Base-by-base conservation (phyloP, 495 filamentous ascomycete species). In the Diplogelasinospora grovesii region DNA sequence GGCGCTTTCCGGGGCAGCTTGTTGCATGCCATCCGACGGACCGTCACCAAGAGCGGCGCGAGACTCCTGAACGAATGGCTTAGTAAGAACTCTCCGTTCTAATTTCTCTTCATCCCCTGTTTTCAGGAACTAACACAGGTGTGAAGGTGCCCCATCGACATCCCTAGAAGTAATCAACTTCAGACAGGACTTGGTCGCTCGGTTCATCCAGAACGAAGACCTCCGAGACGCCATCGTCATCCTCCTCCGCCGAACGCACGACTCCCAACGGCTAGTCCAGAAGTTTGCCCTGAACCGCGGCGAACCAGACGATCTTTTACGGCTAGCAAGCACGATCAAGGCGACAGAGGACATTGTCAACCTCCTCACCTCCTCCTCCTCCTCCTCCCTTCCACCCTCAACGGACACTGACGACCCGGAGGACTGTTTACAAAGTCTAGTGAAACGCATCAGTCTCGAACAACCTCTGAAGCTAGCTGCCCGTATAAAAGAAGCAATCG, bases 221-320 rank as follows among this genome's bases (percentile, higher is more conserved):
- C 70, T 93, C 8, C 77, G 83, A 25, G 80, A 92, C 38, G 68
- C 77, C 29, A 65, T 93, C 10, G 62, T 74, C 0, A 52, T 70
- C 15, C 63, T 89, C n/a, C 68, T 97, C 5, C 79, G 81, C 48
- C 74, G 76, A 23, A 89, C 79, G 46, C 81, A 87, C 43, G 92
- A 99, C 56, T 84, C 86, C 5, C 82, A 93, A 45, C 83, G 93
- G 5, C 71, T 97, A 24, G 78, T 95, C 1, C 90, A 96, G 54
- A 95, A 88, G 46, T 95, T 99, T 49, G 82, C 90, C 2, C 69
- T 96, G 7, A 89, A 89, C 11, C 76, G 85, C 35, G 92, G 90
- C n/a, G 86, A 95, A 48, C 70, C 90, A n/a, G 90, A 96, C 59
- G 92, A 97, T 54, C 68, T 99, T 18, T 68, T 97, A 13, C 79